Base-by-base conservation (phyloP, 768 basidiomycete species). In the Boletus reticulatus region DNA sequence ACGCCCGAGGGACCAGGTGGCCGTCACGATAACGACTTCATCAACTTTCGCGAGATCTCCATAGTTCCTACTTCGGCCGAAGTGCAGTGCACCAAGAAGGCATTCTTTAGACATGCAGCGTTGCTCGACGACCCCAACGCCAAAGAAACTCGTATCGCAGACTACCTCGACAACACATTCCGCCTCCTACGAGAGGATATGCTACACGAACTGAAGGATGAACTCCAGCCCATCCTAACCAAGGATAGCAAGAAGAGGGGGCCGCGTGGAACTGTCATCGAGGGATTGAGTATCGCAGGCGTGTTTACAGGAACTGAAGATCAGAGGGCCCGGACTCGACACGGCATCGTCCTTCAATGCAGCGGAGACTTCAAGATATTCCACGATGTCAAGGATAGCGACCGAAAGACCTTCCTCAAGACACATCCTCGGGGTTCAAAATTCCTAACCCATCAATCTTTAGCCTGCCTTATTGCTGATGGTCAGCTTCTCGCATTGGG, bases 11-110 rank as follows among this genome's bases (percentile, higher is more conserved):
- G 70, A 10, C 81, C 87, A 1, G 87, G 87, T 0, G 87, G 86
- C 4, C 76, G 87, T 4, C 87, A 88, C 53, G 85, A 87, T 60
- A 88, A 89, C 49, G 87, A 89, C 64, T 81, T 82, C 45, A 68
- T 68, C 14, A 77, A 87, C 50, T 88, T 85, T 58, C 80, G 81
- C 7, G 57, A 79, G 10, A 84, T 88, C 20, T 68, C 80, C n/a
- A 83, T 89, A 42, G 69, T 85, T 6, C 87, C 87, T 1, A 84
- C 84, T 7, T 76, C 82, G 0, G 79, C 81, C 41, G 87, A 89
- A 63, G 65, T 87, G 5, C 57, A 55, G 2, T 85, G 71, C 36
- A 67, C 57, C 4, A 75, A 78, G 34, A 56, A 49, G 2, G 73
- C 86, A 0, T 87, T 84, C 57, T 60, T 85, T 17, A 78, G 82